These are phyloP conservation scores for Polytrichum commune DNA, from an alignment of 225 moss, liverwort and hornwort genomes.

Conservation along the genomic window DNA sequence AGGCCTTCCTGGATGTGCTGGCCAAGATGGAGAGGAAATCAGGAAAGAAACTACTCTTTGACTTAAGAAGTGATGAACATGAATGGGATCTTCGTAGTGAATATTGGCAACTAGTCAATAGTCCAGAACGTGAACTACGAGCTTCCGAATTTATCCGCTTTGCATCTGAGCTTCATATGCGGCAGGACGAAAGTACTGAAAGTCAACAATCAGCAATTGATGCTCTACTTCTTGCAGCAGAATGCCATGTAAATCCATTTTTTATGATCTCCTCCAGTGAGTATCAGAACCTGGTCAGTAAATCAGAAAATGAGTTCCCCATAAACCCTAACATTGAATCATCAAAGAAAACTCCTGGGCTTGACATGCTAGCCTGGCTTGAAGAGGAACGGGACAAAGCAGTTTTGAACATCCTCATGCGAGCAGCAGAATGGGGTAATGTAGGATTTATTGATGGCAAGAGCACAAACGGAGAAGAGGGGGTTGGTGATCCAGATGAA, in stretches of 20 bases:
- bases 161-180: constrained; percentile 71
- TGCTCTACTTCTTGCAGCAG: constrained; percentile 90
- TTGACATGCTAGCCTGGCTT: constrained; percentile 51
- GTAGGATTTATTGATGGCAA: constrained; percentile 10
- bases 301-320: constrained; percentile 23
- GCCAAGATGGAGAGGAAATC: constrained; percentile 51
- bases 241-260: constrained; percentile 90
- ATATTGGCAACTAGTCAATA: constrained; percentile 82
- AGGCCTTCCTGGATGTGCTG: constrained; percentile 33
- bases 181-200: constrained; percentile 55
- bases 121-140: constrained; percentile 75
- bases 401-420: constrained; percentile 73
- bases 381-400: constrained; percentile 94
- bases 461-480: constrained; percentile 16
- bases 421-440: constrained; percentile 83
- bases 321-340: constrained; percentile 7
- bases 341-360: constrained; percentile 21
- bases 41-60: constrained; percentile 56
- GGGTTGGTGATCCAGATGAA: constrained; percentile 14
- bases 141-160: constrained; percentile 79
- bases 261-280: constrained; percentile 78
- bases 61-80: constrained; percentile 60
- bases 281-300: constrained; percentile 49
- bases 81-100: constrained; percentile 77
- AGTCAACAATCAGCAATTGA: constrained; percentile 85